Evolutionary conservation across 306 rosid genomes (phyloP).

Genomic region (Rubus parviflorus): DNA sequence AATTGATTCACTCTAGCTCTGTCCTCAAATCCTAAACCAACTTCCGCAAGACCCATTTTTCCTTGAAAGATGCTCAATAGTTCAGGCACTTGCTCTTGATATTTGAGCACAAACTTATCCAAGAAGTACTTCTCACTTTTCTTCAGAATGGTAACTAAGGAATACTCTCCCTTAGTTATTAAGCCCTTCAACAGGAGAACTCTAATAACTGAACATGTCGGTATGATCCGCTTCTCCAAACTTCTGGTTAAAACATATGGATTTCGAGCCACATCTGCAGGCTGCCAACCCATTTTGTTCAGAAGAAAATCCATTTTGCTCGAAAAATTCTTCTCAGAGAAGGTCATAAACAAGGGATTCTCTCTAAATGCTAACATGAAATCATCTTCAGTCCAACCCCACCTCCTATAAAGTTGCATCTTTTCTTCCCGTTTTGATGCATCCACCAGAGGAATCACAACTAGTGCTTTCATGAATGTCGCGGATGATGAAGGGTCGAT

Average conservation of each 20-base stretch:
- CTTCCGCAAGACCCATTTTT: neutral
- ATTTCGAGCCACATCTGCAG: neutral
- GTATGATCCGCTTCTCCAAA: slow-evolving; percentile 12
- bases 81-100: slow-evolving; percentile 3
- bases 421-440: neutral
- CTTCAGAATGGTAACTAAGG: neutral
- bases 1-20: neutral
- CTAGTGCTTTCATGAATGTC: neutral
- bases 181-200: slow-evolving; percentile 3
- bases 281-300: slow-evolving; percentile 4
- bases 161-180: neutral
- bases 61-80: slow-evolving; percentile 4
- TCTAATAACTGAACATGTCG: neutral
- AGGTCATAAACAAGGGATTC: neutral
- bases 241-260: neutral
- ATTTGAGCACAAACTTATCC: neutral
- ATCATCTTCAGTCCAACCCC: slow-evolving; percentile 1
- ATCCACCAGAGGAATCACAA: neutral
- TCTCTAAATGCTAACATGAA: neutral
- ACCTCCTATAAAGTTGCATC: neutral
- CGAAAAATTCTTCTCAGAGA: neutral
- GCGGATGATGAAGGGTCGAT: neutral
- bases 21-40: neutral
- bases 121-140: neutral
- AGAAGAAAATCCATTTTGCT: slow-evolving; percentile 3